Percentiles rank a stretch among this genome's conserved stretches.
Conservation (phyloP, 805 yeast genomes). For the Wickerhamomyces xylosicus region DNA sequence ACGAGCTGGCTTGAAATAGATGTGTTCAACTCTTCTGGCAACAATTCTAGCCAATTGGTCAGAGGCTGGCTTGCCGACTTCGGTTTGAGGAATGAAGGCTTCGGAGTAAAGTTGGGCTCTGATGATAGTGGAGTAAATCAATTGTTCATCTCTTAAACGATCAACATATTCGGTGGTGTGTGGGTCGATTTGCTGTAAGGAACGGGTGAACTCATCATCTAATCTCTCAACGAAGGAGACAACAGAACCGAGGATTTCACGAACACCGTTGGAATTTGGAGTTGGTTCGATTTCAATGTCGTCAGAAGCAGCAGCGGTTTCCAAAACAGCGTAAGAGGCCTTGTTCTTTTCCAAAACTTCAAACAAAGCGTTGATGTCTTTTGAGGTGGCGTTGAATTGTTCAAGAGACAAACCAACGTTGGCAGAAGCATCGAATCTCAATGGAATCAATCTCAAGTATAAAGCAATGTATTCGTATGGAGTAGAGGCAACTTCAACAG, state of each 20-base stretch:
- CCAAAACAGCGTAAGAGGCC: slow-evolving; percentile 56
- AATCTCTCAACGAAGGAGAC: slow-evolving; percentile 84
- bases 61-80: slow-evolving; percentile 18
- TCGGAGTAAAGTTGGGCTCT: slow-evolving; percentile 85
- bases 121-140: slow-evolving; percentile 63
- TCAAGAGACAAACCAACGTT: slow-evolving; percentile 64
- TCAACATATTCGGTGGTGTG: slow-evolving; percentile 90
- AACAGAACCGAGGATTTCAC: slow-evolving; percentile 73
- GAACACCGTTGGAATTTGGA: slow-evolving; percentile 55
- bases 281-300: slow-evolving; percentile 66
- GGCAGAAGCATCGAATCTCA: slow-evolving; percentile 74
- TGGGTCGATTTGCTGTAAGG: slow-evolving; percentile 84
- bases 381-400: slow-evolving; percentile 67
- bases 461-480: slow-evolving; percentile 74
- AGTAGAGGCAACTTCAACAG: slow-evolving; percentile 35
- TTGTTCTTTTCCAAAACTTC: slow-evolving; percentile 55
- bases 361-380: slow-evolving; percentile 54
- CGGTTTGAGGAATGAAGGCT: slow-evolving; percentile 36
- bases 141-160: slow-evolving; percentile 79
- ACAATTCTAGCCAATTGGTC: slow-evolving; percentile 64
- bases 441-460: slow-evolving; percentile 72
- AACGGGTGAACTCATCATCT: slow-evolving; percentile 87
- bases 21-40: slow-evolving; percentile 79
- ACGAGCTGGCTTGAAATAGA: slow-evolving; percentile 82
- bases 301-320: slow-evolving; percentile 59